phyloP scores from a whole-genome alignment of 805 yeast genomes.

The Candida germanica region DNA sequence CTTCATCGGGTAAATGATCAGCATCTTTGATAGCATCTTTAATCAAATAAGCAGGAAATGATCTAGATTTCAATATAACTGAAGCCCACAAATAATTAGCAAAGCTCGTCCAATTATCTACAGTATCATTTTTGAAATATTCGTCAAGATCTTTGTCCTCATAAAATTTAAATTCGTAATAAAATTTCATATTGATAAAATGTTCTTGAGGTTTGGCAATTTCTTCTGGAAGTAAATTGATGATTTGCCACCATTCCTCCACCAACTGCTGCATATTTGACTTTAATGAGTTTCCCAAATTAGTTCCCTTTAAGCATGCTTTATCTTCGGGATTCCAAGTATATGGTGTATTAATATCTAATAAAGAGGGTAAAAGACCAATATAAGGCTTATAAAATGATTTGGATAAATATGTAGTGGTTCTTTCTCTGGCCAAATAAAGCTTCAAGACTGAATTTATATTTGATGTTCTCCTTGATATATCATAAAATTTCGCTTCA shows the following conservation, averaged over 20 bases:
- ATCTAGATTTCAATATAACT: slow-evolving; percentile 67
- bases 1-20: slow-evolving; percentile 40
- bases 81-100: slow-evolving; percentile 74
- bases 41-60: slow-evolving; percentile 74
- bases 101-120: slow-evolving; percentile 59
- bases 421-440: slow-evolving; percentile 30
- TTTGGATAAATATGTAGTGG: slow-evolving; percentile 8
- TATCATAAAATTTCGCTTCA: slow-evolving; percentile 7
- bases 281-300: slow-evolving; percentile 54
- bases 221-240: slow-evolving; percentile 29
- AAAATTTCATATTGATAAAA: slow-evolving; percentile 40
- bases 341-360: slow-evolving; percentile 56
- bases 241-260: slow-evolving; percentile 59
- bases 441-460: slow-evolving; percentile 34
- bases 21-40: slow-evolving; percentile 28
- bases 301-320: slow-evolving; percentile 60
- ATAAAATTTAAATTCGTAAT: slow-evolving; percentile 41
- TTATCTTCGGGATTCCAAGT: slow-evolving; percentile 60
- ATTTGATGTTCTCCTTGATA: slow-evolving; percentile 16
- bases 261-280: slow-evolving; percentile 44
- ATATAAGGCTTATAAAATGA: slow-evolving; percentile 30
- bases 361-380: slow-evolving; percentile 32
- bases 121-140: slow-evolving; percentile 20
- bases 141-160: slow-evolving; percentile 32
- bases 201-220: slow-evolving; percentile 31